Conservation (phyloP, 169 alveolate genomes). For the Plasmodium gonderi region DNA sequence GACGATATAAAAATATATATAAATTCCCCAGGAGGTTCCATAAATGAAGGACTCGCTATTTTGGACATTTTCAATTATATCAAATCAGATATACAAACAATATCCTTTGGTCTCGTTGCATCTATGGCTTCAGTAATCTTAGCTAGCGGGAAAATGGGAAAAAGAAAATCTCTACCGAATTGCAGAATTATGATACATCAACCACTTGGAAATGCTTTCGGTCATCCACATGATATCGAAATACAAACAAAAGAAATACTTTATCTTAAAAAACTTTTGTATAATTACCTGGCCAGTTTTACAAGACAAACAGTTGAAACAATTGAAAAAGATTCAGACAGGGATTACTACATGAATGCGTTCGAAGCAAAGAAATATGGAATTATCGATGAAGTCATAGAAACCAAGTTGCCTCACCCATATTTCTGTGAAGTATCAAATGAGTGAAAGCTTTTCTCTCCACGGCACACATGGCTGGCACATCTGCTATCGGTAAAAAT, state of each 20-base stretch:
- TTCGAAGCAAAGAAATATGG: slow-evolving; percentile 88
- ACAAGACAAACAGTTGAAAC: slow-evolving; percentile 83
- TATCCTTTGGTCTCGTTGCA: slow-evolving; percentile 90
- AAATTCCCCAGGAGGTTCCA: slow-evolving; percentile 92
- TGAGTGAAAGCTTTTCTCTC: background rate
- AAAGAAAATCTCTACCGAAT: slow-evolving; percentile 88
- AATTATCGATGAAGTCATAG: slow-evolving; percentile 83
- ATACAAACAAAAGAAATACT: slow-evolving; percentile 91
- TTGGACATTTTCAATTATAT: slow-evolving; percentile 86
- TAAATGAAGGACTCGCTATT: slow-evolving; percentile 88
- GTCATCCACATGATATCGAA: slow-evolving; percentile 91
- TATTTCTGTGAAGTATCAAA: background rate
- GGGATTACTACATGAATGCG: slow-evolving; percentile 89
- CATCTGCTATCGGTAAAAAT: too few relatives aligned
- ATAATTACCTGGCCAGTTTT: slow-evolving; percentile 83
- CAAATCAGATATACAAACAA: slow-evolving; percentile 85
- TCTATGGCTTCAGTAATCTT: slow-evolving; percentile 91
- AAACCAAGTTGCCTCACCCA: slow-evolving; percentile 68
- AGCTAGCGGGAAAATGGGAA: slow-evolving; percentile 90
- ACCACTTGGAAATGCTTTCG: slow-evolving; percentile 90
- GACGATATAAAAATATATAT: slow-evolving; percentile 84
- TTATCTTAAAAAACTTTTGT: slow-evolving; percentile 83
- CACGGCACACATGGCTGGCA: background rate
- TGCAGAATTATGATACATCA: slow-evolving; percentile 91
- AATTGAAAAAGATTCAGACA: slow-evolving; percentile 84